Base-by-base conservation (phyloP, 2,329 filamentous ascomycete genomes). In the Claviceps citrina region DNA sequence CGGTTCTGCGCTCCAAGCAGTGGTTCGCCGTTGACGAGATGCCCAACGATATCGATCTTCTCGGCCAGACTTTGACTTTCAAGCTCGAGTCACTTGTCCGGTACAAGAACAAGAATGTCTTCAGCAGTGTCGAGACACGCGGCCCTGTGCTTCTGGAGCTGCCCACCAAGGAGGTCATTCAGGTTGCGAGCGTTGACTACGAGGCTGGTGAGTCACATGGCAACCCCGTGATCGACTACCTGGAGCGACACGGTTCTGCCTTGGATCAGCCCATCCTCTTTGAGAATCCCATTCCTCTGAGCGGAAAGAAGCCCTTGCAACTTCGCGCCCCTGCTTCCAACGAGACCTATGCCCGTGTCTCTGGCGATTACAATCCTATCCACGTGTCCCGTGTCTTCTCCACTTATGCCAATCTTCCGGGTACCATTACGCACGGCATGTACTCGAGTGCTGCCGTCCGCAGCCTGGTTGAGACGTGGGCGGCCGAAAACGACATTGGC, bases 341-440 rank as follows among this genome's bases (percentile, higher is more conserved):
- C 64, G 91, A 98, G 69, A 94, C 84, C 24, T 98, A 98, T 55
- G 93, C 91, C 46, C 84, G 86, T 49, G 91, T 98, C 15, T 98
- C 93, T 38, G 91, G 91, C 35, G 91, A 98, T 60, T 98, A 86
- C 73, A 98, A 98, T 64, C 91, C 91, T 19, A 98, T 98, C 46
- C 91, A 98, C 69, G 91, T 98, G 33, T 95, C 91, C 10, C 82
- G 91, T 42, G 85, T 95, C 41, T 98, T 98, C 65, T 84, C 91
- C 25, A 85, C 78, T 64, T 98, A 96, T 54, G 93, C 91, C 58
- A 91, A 87, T 59, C 72, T 98, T 13, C 87, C 87, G 1, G 93
- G 91, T 37, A 98, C 91, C 33, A 98, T 98, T 55, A 98, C 91
- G 1, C 91, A 98, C 58, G 91, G 91, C 58, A 98, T 98, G 91